phyloP scores from a whole-genome alignment of 441 rosid species.

The Euphorbia schlechtendalii region DNA sequence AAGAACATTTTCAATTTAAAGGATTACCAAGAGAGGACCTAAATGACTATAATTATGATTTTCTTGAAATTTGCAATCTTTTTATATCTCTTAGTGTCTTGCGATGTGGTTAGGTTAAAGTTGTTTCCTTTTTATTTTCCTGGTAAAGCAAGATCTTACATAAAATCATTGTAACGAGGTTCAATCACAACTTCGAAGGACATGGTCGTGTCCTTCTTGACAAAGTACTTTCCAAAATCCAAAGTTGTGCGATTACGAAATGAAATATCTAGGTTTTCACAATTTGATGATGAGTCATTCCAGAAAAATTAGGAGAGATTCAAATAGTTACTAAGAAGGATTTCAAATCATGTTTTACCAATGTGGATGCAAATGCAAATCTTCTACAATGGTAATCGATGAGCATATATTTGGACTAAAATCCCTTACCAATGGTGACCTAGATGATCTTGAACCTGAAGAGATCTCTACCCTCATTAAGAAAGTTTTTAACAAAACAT shows the following conservation, averaged over 20 bases:
- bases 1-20: neutral
- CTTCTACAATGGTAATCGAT: no score
- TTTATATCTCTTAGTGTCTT: neutral
- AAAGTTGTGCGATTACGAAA: neutral
- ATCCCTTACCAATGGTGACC: no score
- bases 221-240: neutral
- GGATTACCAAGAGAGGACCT: neutral
- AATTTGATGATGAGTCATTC: neutral
- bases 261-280: neutral
- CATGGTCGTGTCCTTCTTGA: neutral
- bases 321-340: neutral
- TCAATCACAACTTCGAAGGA: neutral
- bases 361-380: neutral
- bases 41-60: neutral
- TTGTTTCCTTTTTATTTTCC: neutral
- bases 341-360: neutral
- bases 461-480: neutral
- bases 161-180: neutral
- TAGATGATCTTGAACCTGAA: neutral
- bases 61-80: neutral
- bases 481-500: neutral
- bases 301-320: neutral
- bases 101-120: no score
- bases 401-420: no score
- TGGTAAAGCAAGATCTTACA: neutral